Conservation (phyloP, 2,329 filamentous ascomycete species). For the Neurospora crassa region DNA sequence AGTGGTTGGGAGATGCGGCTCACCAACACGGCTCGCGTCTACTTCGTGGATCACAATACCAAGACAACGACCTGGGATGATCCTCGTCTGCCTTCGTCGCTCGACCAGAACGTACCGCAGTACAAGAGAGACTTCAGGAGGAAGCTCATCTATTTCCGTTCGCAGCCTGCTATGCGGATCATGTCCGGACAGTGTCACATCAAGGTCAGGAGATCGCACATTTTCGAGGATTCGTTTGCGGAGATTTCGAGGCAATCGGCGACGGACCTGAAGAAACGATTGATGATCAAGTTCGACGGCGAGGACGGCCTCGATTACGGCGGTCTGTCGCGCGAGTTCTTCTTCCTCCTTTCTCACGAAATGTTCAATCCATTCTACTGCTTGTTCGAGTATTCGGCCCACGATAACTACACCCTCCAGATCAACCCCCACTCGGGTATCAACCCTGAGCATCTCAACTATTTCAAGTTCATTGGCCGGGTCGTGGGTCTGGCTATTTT, state of each 20-base stretch:
- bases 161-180: conserved; percentile 91
- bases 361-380: conserved; percentile 99
- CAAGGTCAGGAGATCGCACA: conserved; percentile 91
- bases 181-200: conserved; percentile 95
- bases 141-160: conserved; percentile 98
- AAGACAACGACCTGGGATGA: conserved; percentile 99
- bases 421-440: conserved; percentile 99
- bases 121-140: conserved; percentile 98
- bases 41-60: conserved; percentile 99
- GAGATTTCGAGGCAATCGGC: conserved; percentile 96
- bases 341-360: conserved; percentile 97
- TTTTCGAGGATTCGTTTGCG: conserved; percentile 97
- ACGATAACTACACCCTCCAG: conserved; percentile 99
- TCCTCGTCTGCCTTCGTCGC: conserved; percentile 82
- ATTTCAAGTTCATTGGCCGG: conserved; percentile 98
- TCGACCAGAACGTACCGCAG: conserved; percentile 97
- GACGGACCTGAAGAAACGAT: conserved; percentile 89
- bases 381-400: conserved; percentile 96
- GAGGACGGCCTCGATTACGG: conserved; percentile 98
- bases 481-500: conserved; percentile 97
- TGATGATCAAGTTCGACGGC: conserved; percentile 99
- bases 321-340: conserved; percentile 96
- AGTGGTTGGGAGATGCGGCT: conserved; percentile 99
- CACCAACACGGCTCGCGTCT: conserved; percentile 94
- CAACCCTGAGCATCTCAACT: conserved; percentile 97